Percentiles rank a stretch among this genome's conserved stretches.
Conservation (phyloP, 257 asterid species). For the Salvia miltiorrhiza region DNA sequence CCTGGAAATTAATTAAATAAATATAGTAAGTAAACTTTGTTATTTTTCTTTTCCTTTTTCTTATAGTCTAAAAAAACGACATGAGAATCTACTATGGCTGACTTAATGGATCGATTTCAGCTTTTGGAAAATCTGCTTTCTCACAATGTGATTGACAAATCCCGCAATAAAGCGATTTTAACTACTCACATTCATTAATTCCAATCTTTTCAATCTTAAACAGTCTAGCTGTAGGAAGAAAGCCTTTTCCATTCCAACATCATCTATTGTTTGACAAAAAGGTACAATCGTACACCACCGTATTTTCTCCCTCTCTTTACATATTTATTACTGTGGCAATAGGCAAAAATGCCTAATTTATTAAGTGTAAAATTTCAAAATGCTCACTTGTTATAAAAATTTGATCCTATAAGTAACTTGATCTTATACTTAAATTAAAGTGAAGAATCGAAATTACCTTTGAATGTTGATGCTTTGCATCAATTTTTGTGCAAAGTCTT, state of each 20-base stretch:
- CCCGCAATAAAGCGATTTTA: slow-evolving; percentile 35
- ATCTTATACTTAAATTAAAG: too few species aligned
- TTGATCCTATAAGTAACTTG: too few species aligned
- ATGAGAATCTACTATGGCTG: slow-evolving; percentile 35
- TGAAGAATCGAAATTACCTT: too few species aligned
- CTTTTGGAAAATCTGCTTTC: slow-evolving; percentile 21
- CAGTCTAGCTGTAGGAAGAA: background rate
- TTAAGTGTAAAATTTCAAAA: too few species aligned
- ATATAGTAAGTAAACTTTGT: background rate
- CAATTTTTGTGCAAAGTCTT: too few species aligned
- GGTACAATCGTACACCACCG: background rate
- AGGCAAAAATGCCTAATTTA: too few species aligned
- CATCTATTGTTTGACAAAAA: background rate
- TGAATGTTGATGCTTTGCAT: too few species aligned
- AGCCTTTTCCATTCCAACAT: background rate
- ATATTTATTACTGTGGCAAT: too few species aligned
- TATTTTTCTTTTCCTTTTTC: background rate
- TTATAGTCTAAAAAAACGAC: slow-evolving; percentile 9
- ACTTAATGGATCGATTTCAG: slow-evolving; percentile 30
- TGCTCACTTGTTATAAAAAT: too few species aligned
- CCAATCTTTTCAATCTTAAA: background rate
- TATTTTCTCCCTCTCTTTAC: background rate
- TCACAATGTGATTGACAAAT: slow-evolving; percentile 32
- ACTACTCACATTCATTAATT: slow-evolving; percentile 31
- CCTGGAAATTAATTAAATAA: slow-evolving; percentile 15